Evolutionary conservation across 176 grass and related monocot genomes (phyloP), one percentile per base, ranked within the genome.

Genomic region (Hyparrhenia diplandra): DNA sequence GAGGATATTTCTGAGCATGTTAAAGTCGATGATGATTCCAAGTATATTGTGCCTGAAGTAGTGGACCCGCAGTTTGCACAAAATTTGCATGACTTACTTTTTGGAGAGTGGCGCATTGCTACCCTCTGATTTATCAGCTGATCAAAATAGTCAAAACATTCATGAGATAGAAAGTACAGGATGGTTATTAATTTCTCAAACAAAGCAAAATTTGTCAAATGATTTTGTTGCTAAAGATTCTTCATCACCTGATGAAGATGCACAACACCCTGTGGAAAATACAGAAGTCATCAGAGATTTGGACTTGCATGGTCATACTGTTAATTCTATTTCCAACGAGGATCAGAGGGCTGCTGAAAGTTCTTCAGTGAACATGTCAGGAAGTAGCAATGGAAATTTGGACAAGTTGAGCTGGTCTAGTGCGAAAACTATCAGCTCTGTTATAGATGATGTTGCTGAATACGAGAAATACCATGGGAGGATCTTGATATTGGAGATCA

Each of bases 401-500:
- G 80, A 81, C 63, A 85, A 63, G 20, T 57, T 86, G 54, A 83
- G 81, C 61, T 72, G 73, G 75, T 82, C 81, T 87, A 91, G 74
- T 58, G 70, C 34, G 10, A 85, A 94, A 87, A 89, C 84, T 69
- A 81, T 87, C 76, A 90, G 88, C 69, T 87, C 90, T 75, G 73
- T 88, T 83, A 88, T 98, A 43, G 90, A 95, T 79, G 84, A 85
- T 23, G 82, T 91, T 77, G 86, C 86, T 46, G 96, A 99, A 78
- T 82, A 67, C 58, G 93, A n/a, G n/a, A 90, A 87, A 99, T 99
- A 90, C 91, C 87, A 42, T 99, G 96, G 96, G 96, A 99, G 47
- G 93, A 99, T 91, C 92, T 99, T 89, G 82, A 91, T 57, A 76
- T 95, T 83, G 96, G 93, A 72, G 93, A 99, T 23, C 90, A 93